Percentiles rank a stretch among this genome's conserved stretches.
Evolutionary conservation across 2,329 filamentous ascomycete genomes (phyloP).

Genomic region (Grosmannia clavigera): DNA sequence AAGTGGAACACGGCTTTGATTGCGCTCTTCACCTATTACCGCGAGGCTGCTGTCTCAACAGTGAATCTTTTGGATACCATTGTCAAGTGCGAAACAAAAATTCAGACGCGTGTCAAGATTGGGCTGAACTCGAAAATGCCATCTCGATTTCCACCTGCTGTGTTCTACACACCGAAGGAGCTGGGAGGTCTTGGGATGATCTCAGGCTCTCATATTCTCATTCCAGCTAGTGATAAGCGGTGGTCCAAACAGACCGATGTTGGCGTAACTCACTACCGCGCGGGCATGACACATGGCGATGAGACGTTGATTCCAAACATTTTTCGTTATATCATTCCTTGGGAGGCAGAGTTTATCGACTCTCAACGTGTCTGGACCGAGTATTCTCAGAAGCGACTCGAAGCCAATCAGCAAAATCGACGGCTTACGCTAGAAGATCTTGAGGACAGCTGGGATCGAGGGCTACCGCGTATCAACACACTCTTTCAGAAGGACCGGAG

Average conservation of each 20-base stretch:
- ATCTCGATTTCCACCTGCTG: slow-evolving; percentile 91
- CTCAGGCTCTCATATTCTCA: slow-evolving; percentile 93
- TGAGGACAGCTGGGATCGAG: slow-evolving; percentile 97
- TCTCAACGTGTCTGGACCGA: slow-evolving; percentile 99
- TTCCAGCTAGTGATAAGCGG: slow-evolving; percentile 92
- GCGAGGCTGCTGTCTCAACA: slow-evolving; percentile 92
- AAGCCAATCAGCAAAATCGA: slow-evolving; percentile 95
- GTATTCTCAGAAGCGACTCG: slow-evolving; percentile 93
- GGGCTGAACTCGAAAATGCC: slow-evolving; percentile 99
- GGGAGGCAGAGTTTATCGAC: slow-evolving; percentile 98
- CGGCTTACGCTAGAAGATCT: slow-evolving; percentile 89
- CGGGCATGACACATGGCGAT: slow-evolving; percentile 96
- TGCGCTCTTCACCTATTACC: slow-evolving; percentile 95
- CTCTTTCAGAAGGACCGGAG: slow-evolving; percentile 97
- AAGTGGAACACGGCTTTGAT: slow-evolving; percentile 99
- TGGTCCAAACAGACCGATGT: slow-evolving; percentile 98
- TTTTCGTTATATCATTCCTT: slow-evolving; percentile 97
- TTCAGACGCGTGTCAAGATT: slow-evolving; percentile 97
- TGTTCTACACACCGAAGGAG: slow-evolving; percentile 98
- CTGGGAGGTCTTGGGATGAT: slow-evolving; percentile 97
- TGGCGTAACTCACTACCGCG: slow-evolving; percentile 90
- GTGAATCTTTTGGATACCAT: slow-evolving; percentile 92
- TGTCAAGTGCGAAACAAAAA: slow-evolving; percentile 99
- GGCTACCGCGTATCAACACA: slow-evolving; percentile 94
- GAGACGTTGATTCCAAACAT: slow-evolving; percentile 98